These are phyloP conservation scores for Arthrobotrys megalospora DNA, from an alignment of 2,329 filamentous ascomycete species.

Conservation along the genomic window DNA sequence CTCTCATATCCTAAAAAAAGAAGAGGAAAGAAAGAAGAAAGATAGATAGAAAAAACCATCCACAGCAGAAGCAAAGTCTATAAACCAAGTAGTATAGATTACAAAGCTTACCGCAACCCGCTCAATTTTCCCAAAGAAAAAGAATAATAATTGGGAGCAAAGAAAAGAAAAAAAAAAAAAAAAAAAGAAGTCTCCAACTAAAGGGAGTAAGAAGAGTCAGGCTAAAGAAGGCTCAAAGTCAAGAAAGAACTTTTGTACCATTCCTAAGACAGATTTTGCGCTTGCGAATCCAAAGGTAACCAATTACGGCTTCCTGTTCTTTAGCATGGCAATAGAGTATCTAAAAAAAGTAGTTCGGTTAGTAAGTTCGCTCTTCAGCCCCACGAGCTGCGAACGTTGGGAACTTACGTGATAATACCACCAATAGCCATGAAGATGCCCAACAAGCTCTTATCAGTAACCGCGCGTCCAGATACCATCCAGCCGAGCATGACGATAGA, in stretches of 20 bases:
- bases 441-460: slow-evolving; percentile 72
- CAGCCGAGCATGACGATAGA: slow-evolving; percentile 77
- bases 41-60: not conserved
- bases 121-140: slow-evolving; percentile 23
- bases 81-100: slow-evolving; percentile 49
- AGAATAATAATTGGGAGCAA: not conserved
- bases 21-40: slow-evolving; percentile 1
- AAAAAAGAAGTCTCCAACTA: slow-evolving; percentile 3
- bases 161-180: slow-evolving; percentile 5
- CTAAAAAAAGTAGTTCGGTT: slow-evolving; percentile 24
- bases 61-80: slow-evolving; percentile 41
- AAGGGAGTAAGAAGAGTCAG: not conserved
- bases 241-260: slow-evolving; percentile 8
- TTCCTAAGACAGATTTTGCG: not conserved
- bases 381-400: not conserved
- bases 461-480: slow-evolving; percentile 73
- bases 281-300: not conserved
- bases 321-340: slow-evolving; percentile 51
- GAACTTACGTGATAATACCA: slow-evolving; percentile 73
- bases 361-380: not conserved
- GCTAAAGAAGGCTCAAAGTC: not conserved
- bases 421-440: slow-evolving; percentile 72
- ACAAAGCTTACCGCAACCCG: slow-evolving; percentile 41
- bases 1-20: not conserved
- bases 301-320: slow-evolving; percentile 39